Percentiles rank a stretch among this genome's conserved stretches.
phyloP scores from a whole-genome alignment of 1,284 basidiomycete species.

The Sporisorium graminicola region DNA sequence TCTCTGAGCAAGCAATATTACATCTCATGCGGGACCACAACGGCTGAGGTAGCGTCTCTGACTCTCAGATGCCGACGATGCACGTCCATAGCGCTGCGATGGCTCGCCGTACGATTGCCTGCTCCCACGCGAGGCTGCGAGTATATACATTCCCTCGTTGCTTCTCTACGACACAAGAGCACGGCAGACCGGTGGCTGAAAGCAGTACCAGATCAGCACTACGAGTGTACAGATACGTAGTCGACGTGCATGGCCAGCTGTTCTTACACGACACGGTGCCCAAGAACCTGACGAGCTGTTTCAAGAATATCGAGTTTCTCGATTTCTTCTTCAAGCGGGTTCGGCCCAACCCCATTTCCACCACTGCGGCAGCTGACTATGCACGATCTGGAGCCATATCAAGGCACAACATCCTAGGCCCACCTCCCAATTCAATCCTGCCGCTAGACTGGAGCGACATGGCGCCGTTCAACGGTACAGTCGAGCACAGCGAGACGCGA shows the following conservation, averaged over 20 bases:
- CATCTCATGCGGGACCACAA: not conserved
- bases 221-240: constrained; percentile 65
- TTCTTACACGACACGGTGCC: constrained; percentile 66
- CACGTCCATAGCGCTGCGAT: not conserved
- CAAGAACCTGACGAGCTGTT: constrained; percentile 68
- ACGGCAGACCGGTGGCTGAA: no score
- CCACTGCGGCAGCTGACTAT: constrained; percentile 1
- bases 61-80: not conserved
- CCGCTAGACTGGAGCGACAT: constrained; percentile 22
- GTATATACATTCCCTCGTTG: not conserved
- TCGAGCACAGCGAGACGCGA: constrained; percentile 5
- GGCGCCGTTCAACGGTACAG: constrained; percentile 31
- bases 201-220: constrained; percentile 3
- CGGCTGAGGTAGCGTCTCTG: not conserved
- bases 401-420: constrained; percentile 30
- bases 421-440: constrained; percentile 7
- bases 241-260: constrained; percentile 68
- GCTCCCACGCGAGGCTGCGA: not conserved
- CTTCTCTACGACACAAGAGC: not conserved
- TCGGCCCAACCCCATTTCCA: constrained; percentile 34
- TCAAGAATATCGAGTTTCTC: constrained; percentile 52
- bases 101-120: not conserved
- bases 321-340: constrained; percentile 57
- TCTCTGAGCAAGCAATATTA: not conserved
- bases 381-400: constrained; percentile 17